Base-by-base conservation (phyloP, 1,284 basidiomycete species). In the Gomphus bonarii region DNA sequence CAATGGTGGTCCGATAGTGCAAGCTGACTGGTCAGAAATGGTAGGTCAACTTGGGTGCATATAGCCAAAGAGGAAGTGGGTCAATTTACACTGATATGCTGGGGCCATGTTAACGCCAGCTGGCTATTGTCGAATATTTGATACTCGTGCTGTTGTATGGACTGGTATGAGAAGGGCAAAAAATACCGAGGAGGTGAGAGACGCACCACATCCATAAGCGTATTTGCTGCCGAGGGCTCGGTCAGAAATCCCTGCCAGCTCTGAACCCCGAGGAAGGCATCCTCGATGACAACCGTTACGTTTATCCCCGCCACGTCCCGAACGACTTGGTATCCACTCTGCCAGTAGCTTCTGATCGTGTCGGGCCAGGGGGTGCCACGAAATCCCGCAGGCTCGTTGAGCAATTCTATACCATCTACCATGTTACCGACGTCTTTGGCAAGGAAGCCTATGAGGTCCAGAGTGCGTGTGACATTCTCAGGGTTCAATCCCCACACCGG, bases 101-200 rank as follows among this genome's bases (percentile, higher is more conserved):
- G 72, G 55, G 78, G 73, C 60, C 76, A 74, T 33, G 79, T 72
- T 42, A 81, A 75, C 30, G 71, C 66, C 10, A 87, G 72, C 65
- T 84, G 79, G 10, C 66, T 66, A 63, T 80, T 72, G 63, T 79
- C 82, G 70, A 91, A 91, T 54, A 90, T 80, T 66, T 90, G 88
- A 66, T 92, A 91, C 69, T 85, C 77, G 69, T 92, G 88, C 76
- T 84, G 33, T 53, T 16, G 31, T 33, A 10, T 12, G 20, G 59
- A 14, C 22, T 22, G 46, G 30, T 47, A 48, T 52, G 11, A 33
- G 10, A 43, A 35, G n/a, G n/a, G n/a, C n/a, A 31, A 33, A 55
- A 57, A 20, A 58, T 54, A 18, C 38, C 47, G 28, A 52, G 36
- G 36, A 54, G 40, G 55, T 40, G 38, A 47, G 18, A 43, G 38